Conservation (phyloP, 176 grass and related monocot species). For the Avena atlantica region DNA sequence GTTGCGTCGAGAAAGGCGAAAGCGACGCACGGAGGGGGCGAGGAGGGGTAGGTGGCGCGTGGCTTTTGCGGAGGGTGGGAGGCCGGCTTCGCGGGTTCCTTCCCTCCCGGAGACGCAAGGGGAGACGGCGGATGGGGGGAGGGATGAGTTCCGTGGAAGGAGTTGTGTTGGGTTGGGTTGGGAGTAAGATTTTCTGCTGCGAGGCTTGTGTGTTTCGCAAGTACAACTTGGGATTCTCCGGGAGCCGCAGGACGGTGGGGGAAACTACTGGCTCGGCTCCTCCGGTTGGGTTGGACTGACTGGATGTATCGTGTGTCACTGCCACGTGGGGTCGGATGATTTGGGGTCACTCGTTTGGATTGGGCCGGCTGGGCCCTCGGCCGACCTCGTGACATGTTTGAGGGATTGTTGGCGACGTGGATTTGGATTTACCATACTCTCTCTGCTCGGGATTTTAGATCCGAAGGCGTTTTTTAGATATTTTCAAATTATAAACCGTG, state of each 20-base stretch:
- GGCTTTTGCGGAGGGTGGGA: constrained; percentile 44
- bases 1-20: constrained; percentile 31
- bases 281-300: constrained; percentile 16
- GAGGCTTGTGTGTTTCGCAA: not conserved
- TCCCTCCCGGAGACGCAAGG: constrained; percentile 60
- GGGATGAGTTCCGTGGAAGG: not conserved
- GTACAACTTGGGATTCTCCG: constrained; percentile 50
- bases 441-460: too few species aligned
- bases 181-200: constrained; percentile 31
- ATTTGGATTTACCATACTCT: not conserved
- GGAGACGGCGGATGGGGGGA: not conserved
- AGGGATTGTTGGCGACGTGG: not conserved
- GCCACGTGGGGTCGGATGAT: not conserved
- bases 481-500: too few species aligned
- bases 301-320: not conserved
- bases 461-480: too few species aligned
- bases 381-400: not conserved
- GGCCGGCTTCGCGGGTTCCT: constrained; percentile 46
- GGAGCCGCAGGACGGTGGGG: constrained; percentile 23
- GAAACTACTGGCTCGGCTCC: not conserved
- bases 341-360: constrained; percentile 26
- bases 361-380: not conserved
- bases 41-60: constrained; percentile 45
- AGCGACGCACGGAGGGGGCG: constrained; percentile 36
- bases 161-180: not conserved